Base-by-base conservation (phyloP, 1,284 basidiomycete genomes). In the Tylopilus sp. region DNA sequence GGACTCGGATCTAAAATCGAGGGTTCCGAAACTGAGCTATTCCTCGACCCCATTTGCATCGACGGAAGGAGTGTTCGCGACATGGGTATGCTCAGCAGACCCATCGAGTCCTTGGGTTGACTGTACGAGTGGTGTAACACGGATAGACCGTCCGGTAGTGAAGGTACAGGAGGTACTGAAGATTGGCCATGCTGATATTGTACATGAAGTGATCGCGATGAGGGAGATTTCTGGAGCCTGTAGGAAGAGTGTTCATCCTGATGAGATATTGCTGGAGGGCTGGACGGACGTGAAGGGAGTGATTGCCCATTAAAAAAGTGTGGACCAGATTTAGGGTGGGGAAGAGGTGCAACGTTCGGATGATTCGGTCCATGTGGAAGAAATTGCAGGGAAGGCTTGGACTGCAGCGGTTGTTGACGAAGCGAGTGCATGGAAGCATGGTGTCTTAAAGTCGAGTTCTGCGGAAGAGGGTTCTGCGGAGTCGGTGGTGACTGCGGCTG, bases 1-100 rank as follows among this genome's bases (percentile, higher is more conserved):
- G 90, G 89, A 59, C 87, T 89, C 19, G 81, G 80, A 45, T 86
- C 84, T 41, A 80, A 75, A 57, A 82, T 79, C 0, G 80, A 79
- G 33, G 73, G 68, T 39, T 73, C 74, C 10, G 67, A 70, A 52
- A 75, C 70, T 8, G 83, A 82, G 18, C 75, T 66, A 13, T 73
- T 71, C 41, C 78, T 76, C 49, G 75, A 67, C 46, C 72, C 72
- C 55, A 79, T 63, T 52, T 82, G 76, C 28, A 78, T 75, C 12
- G 85, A 86, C 8, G 86, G 86, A 18, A 85, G 68, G 50, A 86
- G 56, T 2, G 78, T 71, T 33, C 78, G 78, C n/a, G 75, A 48
- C 71, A 81, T 56, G 6, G 77, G 71, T 15, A 76, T 75, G n/a
- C 74, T 52, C 72, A 46, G 21, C 15, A 58, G 44, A 8, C 48